Conservation (phyloP, 1,284 basidiomycete genomes). For the Marasmius sp. region DNA sequence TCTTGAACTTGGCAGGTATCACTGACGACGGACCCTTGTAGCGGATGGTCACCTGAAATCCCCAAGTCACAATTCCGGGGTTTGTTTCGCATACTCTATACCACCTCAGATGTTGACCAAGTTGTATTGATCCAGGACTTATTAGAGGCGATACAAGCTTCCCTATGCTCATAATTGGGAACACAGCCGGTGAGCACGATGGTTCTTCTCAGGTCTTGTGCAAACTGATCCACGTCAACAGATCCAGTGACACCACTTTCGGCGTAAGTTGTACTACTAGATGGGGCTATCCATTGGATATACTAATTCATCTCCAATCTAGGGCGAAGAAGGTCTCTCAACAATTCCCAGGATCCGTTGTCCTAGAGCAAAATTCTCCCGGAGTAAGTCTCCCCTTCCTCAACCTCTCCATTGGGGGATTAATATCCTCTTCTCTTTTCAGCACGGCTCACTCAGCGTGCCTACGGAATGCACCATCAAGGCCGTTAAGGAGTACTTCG, state of each 20-base stretch:
- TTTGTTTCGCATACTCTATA: neutral
- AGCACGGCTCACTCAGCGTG: constrained; percentile 15
- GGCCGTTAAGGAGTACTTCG: constrained; percentile 12
- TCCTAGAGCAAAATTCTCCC: constrained; percentile 13
- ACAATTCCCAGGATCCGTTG: constrained; percentile 14
- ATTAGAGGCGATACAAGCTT: constrained; percentile 13
- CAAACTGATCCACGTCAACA: neutral
- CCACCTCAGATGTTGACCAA: neutral
- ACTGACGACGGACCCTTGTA: too few relatives aligned
- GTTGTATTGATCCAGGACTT: constrained; percentile 3
- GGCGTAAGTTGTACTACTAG: neutral
- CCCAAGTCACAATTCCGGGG: constrained; percentile 16
- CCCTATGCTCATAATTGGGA: constrained; percentile 8
- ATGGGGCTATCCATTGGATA: neutral
- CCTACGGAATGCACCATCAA: constrained; percentile 11
- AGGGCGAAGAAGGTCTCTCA: constrained; percentile 10
- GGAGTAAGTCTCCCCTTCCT: constrained; percentile 4
- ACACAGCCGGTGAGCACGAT: constrained; percentile 6
- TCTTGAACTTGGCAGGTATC: neutral
- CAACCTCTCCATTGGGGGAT: neutral
- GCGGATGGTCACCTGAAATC: constrained; percentile 17
- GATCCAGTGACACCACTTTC: constrained; percentile 10
- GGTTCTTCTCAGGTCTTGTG: neutral
- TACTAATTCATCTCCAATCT: neutral
- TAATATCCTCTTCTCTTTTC: neutral